Percentiles rank a stretch among this genome's conserved stretches.
phyloP scores from a whole-genome alignment of 2,329 filamentous ascomycete species.

The Apiospora kogelbergensis region DNA sequence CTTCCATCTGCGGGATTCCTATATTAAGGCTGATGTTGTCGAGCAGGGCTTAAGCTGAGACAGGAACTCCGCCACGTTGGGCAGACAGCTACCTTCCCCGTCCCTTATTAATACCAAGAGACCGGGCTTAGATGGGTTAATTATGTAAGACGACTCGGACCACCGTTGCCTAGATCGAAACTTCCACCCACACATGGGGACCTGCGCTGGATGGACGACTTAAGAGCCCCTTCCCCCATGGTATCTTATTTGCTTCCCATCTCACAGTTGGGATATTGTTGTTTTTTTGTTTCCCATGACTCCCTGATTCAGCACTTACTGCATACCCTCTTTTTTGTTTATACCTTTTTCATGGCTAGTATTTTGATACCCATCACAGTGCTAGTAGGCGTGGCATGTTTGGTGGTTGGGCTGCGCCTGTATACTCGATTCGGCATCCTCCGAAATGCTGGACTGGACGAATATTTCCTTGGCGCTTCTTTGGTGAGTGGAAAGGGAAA shows the following conservation, averaged over 20 bases:
- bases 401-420: slow-evolving; percentile 19
- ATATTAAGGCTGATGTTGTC: neutral
- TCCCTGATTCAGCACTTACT: neutral
- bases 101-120: neutral
- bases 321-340: neutral
- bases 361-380: slow-evolving; percentile 14
- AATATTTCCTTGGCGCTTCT: slow-evolving; percentile 19
- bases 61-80: neutral
- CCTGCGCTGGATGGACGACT: no score
- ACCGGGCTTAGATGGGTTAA: neutral
- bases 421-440: slow-evolving; percentile 17
- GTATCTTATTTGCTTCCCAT: neutral
- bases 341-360: neutral
- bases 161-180: neutral
- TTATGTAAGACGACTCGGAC: neutral
- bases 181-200: no score
- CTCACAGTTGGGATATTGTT: neutral
- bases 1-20: neutral
- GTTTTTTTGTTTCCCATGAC: no score
- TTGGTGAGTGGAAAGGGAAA: slow-evolving; percentile 14
- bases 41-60: neutral
- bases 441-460: slow-evolving; percentile 17
- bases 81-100: no score
- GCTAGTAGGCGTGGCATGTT: slow-evolving; percentile 14
- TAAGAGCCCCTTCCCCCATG: neutral